Percentiles rank a stretch among this genome's conserved stretches.
Evolutionary conservation across 2,329 filamentous ascomycete species (phyloP).

Genomic region (Penicillium sp.): DNA sequence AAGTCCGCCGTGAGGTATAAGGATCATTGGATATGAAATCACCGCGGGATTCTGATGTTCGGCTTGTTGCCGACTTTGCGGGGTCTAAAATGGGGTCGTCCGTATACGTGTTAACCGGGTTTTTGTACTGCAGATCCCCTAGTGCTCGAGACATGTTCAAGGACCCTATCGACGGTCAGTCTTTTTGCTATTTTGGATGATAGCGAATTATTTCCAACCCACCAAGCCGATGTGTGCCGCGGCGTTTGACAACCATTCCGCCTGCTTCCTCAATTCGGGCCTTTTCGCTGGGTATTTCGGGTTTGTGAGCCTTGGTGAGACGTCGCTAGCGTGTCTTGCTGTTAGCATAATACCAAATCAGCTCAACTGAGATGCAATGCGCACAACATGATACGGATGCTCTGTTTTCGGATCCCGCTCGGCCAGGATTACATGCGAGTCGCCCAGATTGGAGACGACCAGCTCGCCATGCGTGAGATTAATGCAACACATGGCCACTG

Average conservation of each 20-base stretch:
- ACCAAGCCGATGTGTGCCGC: conserved; percentile 33
- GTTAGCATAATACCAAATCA: not conserved
- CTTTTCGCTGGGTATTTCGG: conserved; percentile 28
- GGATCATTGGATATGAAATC: conserved; percentile 35
- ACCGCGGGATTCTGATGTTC: conserved; percentile 22
- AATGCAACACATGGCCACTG: conserved; percentile 34
- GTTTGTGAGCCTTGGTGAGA: conserved; percentile 34
- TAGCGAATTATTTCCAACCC: conserved; percentile 1
- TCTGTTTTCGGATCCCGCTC: conserved; percentile 30
- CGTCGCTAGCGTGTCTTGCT: conserved; percentile 25
- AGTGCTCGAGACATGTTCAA: conserved; percentile 39
- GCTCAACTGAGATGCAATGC: not conserved
- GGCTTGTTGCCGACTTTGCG: conserved; percentile 19
- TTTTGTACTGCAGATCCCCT: conserved; percentile 39
- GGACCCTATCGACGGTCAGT: conserved; percentile 20
- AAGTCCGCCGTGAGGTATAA: conserved; percentile 24
- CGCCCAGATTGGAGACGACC: conserved; percentile 35
- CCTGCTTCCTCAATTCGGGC: conserved; percentile 34
- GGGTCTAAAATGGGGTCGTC: conserved; percentile 16
- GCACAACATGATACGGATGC: conserved; percentile 26
- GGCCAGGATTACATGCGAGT: conserved; percentile 36
- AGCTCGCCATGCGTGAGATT: conserved; percentile 33
- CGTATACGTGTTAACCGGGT: conserved; percentile 30
- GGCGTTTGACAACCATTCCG: conserved; percentile 25
- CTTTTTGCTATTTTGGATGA: not conserved